Evolutionary conservation across 345 rosid species (phyloP).

Genomic region (Cardiospermum halicacabum): DNA sequence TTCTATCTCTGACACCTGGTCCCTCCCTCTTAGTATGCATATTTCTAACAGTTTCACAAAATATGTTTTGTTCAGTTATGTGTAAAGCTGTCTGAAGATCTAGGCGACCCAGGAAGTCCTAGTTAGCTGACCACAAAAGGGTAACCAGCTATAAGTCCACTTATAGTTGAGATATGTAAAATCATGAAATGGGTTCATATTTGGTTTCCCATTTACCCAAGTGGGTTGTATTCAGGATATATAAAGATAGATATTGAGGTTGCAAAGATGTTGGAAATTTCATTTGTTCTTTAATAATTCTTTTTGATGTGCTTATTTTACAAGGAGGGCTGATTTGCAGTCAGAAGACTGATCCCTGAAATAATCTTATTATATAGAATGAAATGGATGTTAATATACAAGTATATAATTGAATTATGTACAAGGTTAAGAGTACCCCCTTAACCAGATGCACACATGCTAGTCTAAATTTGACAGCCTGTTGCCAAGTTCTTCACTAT

Average conservation of each 20-base stretch:
- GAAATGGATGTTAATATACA: background rate
- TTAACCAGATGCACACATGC: background rate
- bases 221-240: background rate
- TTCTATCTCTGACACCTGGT: background rate
- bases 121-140: conserved; percentile 27
- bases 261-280: background rate
- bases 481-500: conserved; percentile 53
- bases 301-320: background rate
- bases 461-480: conserved; percentile 38
- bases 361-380: background rate
- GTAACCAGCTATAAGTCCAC: conserved; percentile 15
- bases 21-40: background rate
- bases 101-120: conserved; percentile 43
- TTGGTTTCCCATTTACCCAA: too few species aligned
- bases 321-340: background rate
- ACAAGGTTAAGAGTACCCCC: background rate
- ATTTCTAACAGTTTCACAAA: background rate
- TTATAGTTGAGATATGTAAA: background rate
- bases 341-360: background rate
- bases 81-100: conserved; percentile 56
- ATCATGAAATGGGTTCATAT: background rate
- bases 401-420: background rate
- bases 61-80: conserved; percentile 58
- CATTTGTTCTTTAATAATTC: too few species aligned
- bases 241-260: background rate